Evolutionary conservation across 2,329 filamentous ascomycete species (phyloP), one percentile per base, ranked within the genome.

Genomic region (Niveomyces coronatus): DNA sequence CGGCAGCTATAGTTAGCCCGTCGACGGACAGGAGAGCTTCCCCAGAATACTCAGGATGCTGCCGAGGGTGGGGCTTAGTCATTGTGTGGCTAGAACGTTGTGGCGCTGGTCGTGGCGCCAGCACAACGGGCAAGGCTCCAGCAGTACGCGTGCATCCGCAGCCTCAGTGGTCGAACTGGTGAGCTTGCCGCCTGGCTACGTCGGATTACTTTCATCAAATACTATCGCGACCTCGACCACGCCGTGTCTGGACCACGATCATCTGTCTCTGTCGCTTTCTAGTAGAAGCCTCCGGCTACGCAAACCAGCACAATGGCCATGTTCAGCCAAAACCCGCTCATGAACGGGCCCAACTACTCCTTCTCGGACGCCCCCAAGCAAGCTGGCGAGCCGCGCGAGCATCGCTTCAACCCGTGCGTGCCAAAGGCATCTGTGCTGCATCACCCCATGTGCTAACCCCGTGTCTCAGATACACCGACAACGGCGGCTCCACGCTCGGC

Each of bases 401-500:
- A 93, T 65, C 77, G 79, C 52, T 95, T 95, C 68, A 88, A 94
- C 65, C 88, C 89, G 88, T 94, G 75, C 55, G 83, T n/a, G 37
- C 8, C 6, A 11, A 16, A 13, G 4, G 17, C 24, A 23, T 13
- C 31, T 13, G 24, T 31, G 16, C 9, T 18, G 5, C 15, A 5
- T 15, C 7, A 1, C 15, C 3, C n/a, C n/a, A n/a, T n/a, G 16
- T 26, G 18, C 37, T 46, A 24, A 49, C 40, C 32, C 17, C 17
- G 28, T n/a, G 13, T 13, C 26, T 4, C 50, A 91, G 85, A 52
- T 98, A 98, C 66, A 93, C 91, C 49, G 89, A 98, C 70, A 98
- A 98, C 61, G 91, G 91, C 51, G 91, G 91, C 51, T 94, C 87
- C 44, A 96, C 91, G 39, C 77, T 98, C 40, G 91, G 87, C 55